Evolutionary conservation across 2,329 filamentous ascomycete species (phyloP).

Genomic region (Colletotrichum spinosum): DNA sequence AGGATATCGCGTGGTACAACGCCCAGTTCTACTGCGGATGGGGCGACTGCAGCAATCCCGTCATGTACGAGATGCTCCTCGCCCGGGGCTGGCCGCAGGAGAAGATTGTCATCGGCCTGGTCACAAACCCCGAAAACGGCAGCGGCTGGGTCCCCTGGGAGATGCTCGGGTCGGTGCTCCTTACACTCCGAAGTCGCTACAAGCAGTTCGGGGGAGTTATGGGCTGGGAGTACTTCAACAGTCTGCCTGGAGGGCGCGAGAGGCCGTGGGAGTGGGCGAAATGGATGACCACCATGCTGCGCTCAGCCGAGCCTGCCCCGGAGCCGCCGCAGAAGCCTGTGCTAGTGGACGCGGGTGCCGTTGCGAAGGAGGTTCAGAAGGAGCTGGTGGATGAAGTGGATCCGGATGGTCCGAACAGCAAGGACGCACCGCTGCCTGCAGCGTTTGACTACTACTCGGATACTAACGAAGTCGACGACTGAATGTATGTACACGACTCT

Average conservation of each 20-base stretch:
- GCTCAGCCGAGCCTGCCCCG: constrained; percentile 40
- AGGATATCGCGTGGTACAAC: constrained; percentile 86
- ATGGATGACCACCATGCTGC: constrained; percentile 66
- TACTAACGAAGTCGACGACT: constrained; percentile 26
- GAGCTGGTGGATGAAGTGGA: constrained; percentile 40
- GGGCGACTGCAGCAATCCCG: constrained; percentile 66
- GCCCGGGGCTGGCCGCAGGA: constrained; percentile 76
- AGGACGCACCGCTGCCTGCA: constrained; percentile 44
- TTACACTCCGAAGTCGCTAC: constrained; percentile 60
- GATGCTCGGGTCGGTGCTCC: constrained; percentile 57
- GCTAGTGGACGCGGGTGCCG: constrained; percentile 3
- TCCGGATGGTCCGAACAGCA: constrained; percentile 42
- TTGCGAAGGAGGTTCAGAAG: constrained; percentile 32
- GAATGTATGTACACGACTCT: not conserved
- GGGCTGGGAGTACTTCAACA: constrained; percentile 97
- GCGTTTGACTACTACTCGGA: constrained; percentile 52
- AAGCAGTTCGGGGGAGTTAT: constrained; percentile 86
- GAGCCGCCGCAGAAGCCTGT: constrained; percentile 1
- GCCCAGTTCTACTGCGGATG: constrained; percentile 94
- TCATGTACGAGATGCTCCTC: constrained; percentile 63
- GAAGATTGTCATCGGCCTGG: constrained; percentile 82
- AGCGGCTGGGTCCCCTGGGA: constrained; percentile 61
- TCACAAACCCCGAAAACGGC: constrained; percentile 84
- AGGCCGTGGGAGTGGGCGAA: constrained; percentile 84
- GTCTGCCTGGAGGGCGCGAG: constrained; percentile 70